A percentile compares a stretch with the other conserved stretches of the same genome.
phyloP scores from a whole-genome alignment of 2,329 filamentous ascomycete species.

The Coniochaeta hoffmannii region DNA sequence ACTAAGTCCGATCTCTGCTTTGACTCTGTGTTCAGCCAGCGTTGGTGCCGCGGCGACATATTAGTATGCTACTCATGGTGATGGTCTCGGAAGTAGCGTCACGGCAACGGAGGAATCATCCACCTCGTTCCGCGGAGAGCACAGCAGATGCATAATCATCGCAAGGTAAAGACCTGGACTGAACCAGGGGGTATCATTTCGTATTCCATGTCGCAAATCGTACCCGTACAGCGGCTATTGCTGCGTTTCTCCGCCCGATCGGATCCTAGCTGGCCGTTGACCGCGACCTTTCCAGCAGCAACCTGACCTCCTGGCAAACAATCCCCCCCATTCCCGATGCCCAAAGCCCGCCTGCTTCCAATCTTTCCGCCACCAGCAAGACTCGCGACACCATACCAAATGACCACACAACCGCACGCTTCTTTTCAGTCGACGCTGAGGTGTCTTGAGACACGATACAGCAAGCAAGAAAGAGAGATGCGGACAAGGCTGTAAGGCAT shows the following conservation, averaged over 20 bases:
- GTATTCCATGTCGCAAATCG: slow-evolving; percentile 7
- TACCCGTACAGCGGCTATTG: slow-evolving; percentile 3
- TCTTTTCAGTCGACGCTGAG: neutral
- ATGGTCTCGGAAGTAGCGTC: no score
- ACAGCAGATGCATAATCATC: neutral
- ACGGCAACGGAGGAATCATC: no score
- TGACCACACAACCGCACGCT: neutral
- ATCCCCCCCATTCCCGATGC: neutral
- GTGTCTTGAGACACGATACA: neutral
- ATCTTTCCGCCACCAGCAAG: neutral
- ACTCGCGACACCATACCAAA: neutral
- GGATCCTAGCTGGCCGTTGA: neutral
- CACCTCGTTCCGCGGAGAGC: no score
- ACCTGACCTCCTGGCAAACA: neutral
- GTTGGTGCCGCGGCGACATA: no score
- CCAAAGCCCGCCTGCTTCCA: neutral
- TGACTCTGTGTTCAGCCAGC: no score
- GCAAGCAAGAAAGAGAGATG: neutral
- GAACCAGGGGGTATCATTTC: slow-evolving; percentile 11
- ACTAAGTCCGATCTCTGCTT: no score
- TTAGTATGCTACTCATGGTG: no score
- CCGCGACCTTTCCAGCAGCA: neutral
- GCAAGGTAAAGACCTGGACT: neutral
- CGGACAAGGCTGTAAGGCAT: neutral
- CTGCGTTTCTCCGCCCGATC: neutral